Evolutionary conservation across 1,139 yeast genomes (phyloP), one percentile per base, ranked within the genome.

Genomic region (Saccharomyces hybrid): DNA sequence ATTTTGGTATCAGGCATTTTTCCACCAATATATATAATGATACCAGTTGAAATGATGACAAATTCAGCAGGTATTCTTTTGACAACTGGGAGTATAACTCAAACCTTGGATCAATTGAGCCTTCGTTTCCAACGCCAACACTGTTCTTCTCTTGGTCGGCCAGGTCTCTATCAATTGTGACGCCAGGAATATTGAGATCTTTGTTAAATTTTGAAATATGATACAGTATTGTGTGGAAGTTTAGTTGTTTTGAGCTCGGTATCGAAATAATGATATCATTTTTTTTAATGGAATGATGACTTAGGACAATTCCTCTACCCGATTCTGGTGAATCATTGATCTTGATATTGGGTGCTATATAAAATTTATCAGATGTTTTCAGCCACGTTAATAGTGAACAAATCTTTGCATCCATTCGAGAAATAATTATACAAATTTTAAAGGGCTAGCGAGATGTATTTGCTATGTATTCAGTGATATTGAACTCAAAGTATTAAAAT

Each of bases 271-370:
- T 65, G 19, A 70, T 68, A 54, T 80, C 81, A 49, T 77, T 72
- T 8, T 64, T 61, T 14, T 60, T 60, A 31, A 87, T 65, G 4
- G 54, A 50, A 0, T 67, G 67, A 0, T 55, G 57, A 3, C 83
- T 46, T 4, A 67, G 79, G 48, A 76, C 73, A 34, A 88, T 76
- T 59, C 90, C 88, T 69, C 91, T 77, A 31, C 96, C 96, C 42
- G 81, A 77, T 9, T 70, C 71, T 0, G 60, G 60, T n/a, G 75
- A 70, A 34, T 75, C 73, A 14, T 55, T 58, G 1, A 76, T 66
- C 2, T 52, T 52, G 13, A 76, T 58, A 14, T 60, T 59, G 3
- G 55, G 56, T 34, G 58, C 48, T 13, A 68, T 16, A 19, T 54
- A 51, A 50, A 63, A 65, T 8, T 50, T 51, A 7, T 55, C 58